Evolutionary conservation across 345 rosid genomes (phyloP).

Genomic region (Anastatica hierochuntica): DNA sequence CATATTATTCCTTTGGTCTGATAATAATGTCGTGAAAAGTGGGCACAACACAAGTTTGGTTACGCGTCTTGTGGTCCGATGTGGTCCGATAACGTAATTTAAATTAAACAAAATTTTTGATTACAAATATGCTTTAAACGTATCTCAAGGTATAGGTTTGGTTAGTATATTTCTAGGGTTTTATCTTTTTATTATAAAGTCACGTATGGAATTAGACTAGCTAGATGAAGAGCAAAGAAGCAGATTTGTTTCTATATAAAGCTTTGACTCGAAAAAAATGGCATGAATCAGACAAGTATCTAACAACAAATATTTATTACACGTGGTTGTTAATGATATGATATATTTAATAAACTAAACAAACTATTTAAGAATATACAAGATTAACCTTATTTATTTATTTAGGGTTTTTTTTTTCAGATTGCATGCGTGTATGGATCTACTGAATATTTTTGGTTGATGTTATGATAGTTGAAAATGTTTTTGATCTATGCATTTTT

Average conservation of each 20-base stretch:
- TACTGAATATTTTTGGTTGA: no score
- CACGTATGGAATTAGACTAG: not conserved
- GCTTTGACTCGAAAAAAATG: not conserved
- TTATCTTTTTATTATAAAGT: not conserved
- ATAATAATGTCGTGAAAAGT: slow-evolving; percentile 8
- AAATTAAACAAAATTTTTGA: not conserved
- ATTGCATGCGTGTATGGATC: no score
- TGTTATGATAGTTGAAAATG: no score
- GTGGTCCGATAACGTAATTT: slow-evolving; percentile 10
- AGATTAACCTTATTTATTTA: no score
- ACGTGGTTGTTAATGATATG: slow-evolving; percentile 3
- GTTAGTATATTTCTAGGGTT: not conserved
- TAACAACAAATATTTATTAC: slow-evolving; percentile 1
- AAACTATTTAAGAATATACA: not conserved
- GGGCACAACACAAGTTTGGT: slow-evolving; percentile 10
- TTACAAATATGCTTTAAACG: slow-evolving; percentile 16
- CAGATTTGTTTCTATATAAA: not conserved
- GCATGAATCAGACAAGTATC: slow-evolving; percentile 20
- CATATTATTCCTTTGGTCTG: slow-evolving; percentile 26
- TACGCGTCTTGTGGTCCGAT: slow-evolving; percentile 18
- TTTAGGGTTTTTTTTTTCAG: no score
- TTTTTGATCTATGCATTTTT: no score
- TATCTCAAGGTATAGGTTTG: slow-evolving; percentile 3
- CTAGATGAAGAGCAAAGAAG: not conserved
- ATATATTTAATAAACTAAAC: not conserved